phyloP scores from a whole-genome alignment of 805 yeast species.

The Diddensiella transvaalensis region DNA sequence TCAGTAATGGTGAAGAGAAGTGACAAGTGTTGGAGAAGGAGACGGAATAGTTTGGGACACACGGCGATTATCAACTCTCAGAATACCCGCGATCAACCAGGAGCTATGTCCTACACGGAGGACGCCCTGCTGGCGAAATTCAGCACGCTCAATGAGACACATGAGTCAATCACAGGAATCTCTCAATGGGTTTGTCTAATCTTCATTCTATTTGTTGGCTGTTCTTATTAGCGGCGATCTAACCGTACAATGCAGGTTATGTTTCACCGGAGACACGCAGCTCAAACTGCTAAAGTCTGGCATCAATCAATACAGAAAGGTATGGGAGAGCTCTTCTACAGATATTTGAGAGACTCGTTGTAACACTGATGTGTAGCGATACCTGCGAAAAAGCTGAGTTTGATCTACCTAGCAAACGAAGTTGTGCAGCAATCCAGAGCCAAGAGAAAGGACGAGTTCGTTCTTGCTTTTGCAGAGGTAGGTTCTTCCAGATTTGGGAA shows the following conservation, averaged over 20 bases:
- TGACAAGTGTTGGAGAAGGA: too few relatives aligned
- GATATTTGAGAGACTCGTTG: not conserved
- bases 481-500: constrained; percentile 1
- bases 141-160: constrained; percentile 47
- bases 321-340: too few relatives aligned
- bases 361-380: constrained; percentile 1
- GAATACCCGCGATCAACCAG: not conserved
- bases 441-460: constrained; percentile 54
- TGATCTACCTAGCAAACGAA: constrained; percentile 74
- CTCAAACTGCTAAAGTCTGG: constrained; percentile 54
- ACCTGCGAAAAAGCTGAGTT: constrained; percentile 42
- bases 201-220: too few relatives aligned
- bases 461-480: constrained; percentile 52
- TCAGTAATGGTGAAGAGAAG: too few relatives aligned
- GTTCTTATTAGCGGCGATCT: too few relatives aligned
- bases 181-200: constrained; percentile 58
- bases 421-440: constrained; percentile 75
- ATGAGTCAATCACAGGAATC: constrained; percentile 68
- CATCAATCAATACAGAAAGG: constrained; percentile 25
- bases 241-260: constrained; percentile 31
- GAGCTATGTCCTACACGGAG: constrained; percentile 46
- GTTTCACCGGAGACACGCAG: constrained; percentile 60
- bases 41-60: not conserved
- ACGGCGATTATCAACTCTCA: too few relatives aligned
- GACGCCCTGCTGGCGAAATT: constrained; percentile 49